phyloP scores from a whole-genome alignment of 192 early-diverging fungal genomes.

The Geranomyces michiganensis region DNA sequence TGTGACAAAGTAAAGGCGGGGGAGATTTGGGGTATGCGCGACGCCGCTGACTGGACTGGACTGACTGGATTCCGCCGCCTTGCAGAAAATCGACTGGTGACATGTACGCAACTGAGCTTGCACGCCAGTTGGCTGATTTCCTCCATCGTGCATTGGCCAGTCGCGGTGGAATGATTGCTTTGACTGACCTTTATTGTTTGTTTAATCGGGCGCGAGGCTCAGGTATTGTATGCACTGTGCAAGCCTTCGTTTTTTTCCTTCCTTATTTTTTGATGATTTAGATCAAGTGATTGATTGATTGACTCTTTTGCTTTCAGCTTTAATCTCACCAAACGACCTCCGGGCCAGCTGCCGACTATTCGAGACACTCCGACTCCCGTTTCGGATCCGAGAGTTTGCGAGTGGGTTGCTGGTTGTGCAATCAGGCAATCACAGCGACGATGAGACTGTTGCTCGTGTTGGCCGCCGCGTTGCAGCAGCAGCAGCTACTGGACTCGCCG shows the following conservation, averaged over 20 bases:
- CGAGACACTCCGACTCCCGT: slow-evolving; percentile 66
- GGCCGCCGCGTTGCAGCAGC: slow-evolving; percentile 47
- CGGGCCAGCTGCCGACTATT: slow-evolving; percentile 76
- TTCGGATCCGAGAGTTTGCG: slow-evolving; percentile 75
- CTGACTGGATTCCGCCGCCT: too few species aligned
- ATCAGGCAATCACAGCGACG: slow-evolving; percentile 67
- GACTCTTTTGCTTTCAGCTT: slow-evolving; percentile 41
- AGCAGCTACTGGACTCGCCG: slow-evolving; percentile 57
- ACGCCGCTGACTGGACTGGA: too few species aligned
- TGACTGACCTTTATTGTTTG: slow-evolving; percentile 91
- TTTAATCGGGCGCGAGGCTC: slow-evolving; percentile 93
- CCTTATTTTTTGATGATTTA: too few species aligned
- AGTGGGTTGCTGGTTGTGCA: slow-evolving; percentile 84
- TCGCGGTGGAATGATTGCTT: slow-evolving; percentile 73
- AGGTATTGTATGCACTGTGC: slow-evolving; percentile 57
- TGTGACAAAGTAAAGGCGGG: slow-evolving; percentile 63
- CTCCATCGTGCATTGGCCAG: slow-evolving; percentile 67
- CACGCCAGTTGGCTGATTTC: slow-evolving; percentile 84
- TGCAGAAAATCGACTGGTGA: slow-evolving; percentile 81
- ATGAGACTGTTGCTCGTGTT: slow-evolving; percentile 64
- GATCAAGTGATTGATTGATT: too few species aligned
- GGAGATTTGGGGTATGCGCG: too few species aligned
- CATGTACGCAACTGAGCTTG: slow-evolving; percentile 83
- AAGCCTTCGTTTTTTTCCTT: too few species aligned
- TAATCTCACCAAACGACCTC: slow-evolving; percentile 94